A percentile compares a stretch with the other conserved stretches of the same genome.
phyloP scores from a whole-genome alignment of 441 rosid genomes.

The Eruca vesicaria region DNA sequence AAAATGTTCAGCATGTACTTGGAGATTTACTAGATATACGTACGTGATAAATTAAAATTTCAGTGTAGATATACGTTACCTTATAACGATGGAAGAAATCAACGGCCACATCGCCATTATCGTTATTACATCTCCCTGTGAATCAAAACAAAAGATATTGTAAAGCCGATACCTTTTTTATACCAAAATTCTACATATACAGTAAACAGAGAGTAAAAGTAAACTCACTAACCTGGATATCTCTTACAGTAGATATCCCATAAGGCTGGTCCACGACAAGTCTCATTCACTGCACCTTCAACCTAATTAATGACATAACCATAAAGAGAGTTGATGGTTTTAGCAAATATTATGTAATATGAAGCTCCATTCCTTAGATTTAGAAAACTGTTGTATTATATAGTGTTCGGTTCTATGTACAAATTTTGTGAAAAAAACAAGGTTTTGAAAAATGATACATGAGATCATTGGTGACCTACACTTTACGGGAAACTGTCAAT shows the following conservation, averaged over 20 bases:
- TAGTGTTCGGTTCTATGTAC: too few species aligned
- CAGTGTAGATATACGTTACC: background rate
- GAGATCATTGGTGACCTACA: too few species aligned
- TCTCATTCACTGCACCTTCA: too few species aligned
- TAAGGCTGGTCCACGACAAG: too few species aligned
- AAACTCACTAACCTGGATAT: conserved; percentile 45
- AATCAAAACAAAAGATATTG: background rate
- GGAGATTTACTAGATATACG: background rate
- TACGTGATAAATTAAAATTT: background rate
- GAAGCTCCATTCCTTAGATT: too few species aligned
- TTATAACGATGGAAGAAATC: too few species aligned
- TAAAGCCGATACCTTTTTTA: background rate
- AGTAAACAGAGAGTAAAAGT: background rate
- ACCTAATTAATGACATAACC: background rate
- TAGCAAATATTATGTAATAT: background rate
- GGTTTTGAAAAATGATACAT: too few species aligned
- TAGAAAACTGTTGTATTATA: too few species aligned
- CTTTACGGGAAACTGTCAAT: too few species aligned
- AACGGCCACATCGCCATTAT: conserved; percentile 16
- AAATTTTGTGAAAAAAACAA: too few species aligned
- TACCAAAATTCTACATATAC: background rate
- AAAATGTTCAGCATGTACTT: too few species aligned
- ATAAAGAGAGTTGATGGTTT: background rate
- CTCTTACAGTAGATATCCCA: too few species aligned
- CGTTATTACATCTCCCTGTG: background rate